Base-by-base conservation (phyloP, 352 stramenopile species). In the Paralagenidium karlingii region DNA sequence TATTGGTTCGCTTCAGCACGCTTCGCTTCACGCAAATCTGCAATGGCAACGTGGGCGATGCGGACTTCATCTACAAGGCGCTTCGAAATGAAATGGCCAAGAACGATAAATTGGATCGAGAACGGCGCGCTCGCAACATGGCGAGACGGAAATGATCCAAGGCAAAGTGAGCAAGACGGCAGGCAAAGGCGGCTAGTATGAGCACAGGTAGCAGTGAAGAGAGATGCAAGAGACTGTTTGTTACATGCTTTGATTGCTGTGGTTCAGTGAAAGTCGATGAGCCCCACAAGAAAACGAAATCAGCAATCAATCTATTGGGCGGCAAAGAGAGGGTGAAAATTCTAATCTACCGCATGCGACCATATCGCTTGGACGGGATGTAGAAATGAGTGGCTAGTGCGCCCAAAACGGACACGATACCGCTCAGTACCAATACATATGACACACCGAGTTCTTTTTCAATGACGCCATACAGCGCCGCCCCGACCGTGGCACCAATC, bases 1-100 rank as follows among this genome's bases (percentile, higher is more conserved):
- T 81, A 49, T 50, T 79, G 13, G 59, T 58, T 18, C 68, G 73
- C 16, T 81, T 88, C 30, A 77, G 62, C 11, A 38, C 71, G 21
- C 51, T 68, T 11, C 56, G 70, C 2, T 81, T 85, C 38, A 73
- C 67, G 12, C 66, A 84, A 24, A 58, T 88, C 24, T 87, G 74
- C 41, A 63, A 60, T 6, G 76, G 70, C 8, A 76, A 88, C 44
- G 55, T 49, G 5, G 33, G 49, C 0, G 71, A 82, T 28, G 68
- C 68, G 6, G 68, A 61, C 1, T 58, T 74, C 25, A 29, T 84
- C 12, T 60, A 73, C 16, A 85, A 85, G 51, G 55, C 57, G 0
- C 52, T 85, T 3, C 60, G 63, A 12, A 62, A 68, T 20, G 71
- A 86, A 31, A 57, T 76, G 34, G 49, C 57, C 2, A 49, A 43